Evolutionary conservation across 2,329 filamentous ascomycete genomes (phyloP).

Genomic region (Helotiales sp.): DNA sequence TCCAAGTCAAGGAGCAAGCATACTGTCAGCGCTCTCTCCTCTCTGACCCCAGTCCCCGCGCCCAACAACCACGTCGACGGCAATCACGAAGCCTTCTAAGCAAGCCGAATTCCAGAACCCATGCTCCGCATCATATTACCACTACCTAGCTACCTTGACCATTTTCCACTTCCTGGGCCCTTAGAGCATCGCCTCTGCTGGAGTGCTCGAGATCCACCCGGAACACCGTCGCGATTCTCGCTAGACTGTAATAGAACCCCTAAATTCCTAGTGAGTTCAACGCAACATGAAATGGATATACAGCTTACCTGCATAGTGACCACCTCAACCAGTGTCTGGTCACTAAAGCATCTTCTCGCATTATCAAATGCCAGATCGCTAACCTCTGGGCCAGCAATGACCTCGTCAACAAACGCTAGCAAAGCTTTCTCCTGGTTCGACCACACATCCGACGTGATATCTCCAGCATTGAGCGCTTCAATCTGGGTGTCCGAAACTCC

Average conservation of each 20-base stretch:
- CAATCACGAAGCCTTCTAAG: conserved; percentile 2
- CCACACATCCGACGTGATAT: conserved; percentile 30
- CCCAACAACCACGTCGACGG: conserved; percentile 1
- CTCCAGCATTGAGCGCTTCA: conserved; percentile 25
- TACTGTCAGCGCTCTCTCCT: background rate
- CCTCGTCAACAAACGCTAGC: conserved; percentile 32
- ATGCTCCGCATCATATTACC: background rate
- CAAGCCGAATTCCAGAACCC: background rate
- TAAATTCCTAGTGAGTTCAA: conserved; percentile 17
- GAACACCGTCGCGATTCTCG: conserved; percentile 32
- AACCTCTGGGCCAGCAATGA: conserved; percentile 32
- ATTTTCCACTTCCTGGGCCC: background rate
- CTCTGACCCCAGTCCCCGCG: background rate
- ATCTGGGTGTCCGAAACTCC: conserved; percentile 31
- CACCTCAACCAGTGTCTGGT: conserved; percentile 34
- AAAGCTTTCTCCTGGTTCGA: conserved; percentile 31
- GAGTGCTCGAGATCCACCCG: conserved; percentile 29
- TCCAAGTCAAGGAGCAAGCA: background rate
- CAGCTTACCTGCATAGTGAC: conserved; percentile 35
- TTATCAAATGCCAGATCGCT: conserved; percentile 30
- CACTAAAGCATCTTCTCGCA: conserved; percentile 31
- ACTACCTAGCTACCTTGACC: background rate
- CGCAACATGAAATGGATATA: background rate
- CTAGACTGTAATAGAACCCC: conserved; percentile 33
- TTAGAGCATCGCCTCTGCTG: conserved; percentile 4